Evolutionary conservation across 257 asterid species (phyloP), one percentile per base, ranked within the genome.

Genomic region (Asclepias syriaca): DNA sequence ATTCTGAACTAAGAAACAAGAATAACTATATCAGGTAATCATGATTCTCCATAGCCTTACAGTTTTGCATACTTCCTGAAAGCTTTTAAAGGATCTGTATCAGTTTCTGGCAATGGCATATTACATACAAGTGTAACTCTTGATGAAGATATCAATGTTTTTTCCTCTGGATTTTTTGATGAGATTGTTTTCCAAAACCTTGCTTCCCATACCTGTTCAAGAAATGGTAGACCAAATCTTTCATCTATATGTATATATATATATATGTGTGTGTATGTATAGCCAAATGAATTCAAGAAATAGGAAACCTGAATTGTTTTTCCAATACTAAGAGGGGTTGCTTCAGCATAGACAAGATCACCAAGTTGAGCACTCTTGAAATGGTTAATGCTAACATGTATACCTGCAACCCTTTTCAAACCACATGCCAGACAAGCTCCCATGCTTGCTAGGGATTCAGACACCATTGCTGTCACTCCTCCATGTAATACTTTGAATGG

Each of bases 371-470:
- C 72, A 32, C 72, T 68, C 72, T 51, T 68, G 29, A 68, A 27
- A 74, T 87, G 89, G 72, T 57, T 83, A 70, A 84, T 83, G 84
- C 85, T 84, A 8, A 87, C 86, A 63, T 84, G 82, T 27, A 84
- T 75, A 22, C 92, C 92, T 8, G 89, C 87, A 49, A 83, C 89
- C 75, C 89, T 75, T 70, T 58, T 70, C 59, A 72, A 74, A 45
- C 89, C 87, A 6, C 87, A 86, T 1, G 89, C 89, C 5, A 87
- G 78, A 71, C 81, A 80, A n/a, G 89, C 91, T 7, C 89, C 91
- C 32, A 84, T 71, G 79, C 91, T 87, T 1, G 92, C 89, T 24
- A 84, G 68, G 22, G 87, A 74, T 84, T 87, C 91, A 2, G 89
- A 79, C 68, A 84, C 83, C 74, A 84, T 40, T 0, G 92, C 87